phyloP scores from a whole-genome alignment of 176 grass and related monocot species.

The Calamus simplicifolius region DNA sequence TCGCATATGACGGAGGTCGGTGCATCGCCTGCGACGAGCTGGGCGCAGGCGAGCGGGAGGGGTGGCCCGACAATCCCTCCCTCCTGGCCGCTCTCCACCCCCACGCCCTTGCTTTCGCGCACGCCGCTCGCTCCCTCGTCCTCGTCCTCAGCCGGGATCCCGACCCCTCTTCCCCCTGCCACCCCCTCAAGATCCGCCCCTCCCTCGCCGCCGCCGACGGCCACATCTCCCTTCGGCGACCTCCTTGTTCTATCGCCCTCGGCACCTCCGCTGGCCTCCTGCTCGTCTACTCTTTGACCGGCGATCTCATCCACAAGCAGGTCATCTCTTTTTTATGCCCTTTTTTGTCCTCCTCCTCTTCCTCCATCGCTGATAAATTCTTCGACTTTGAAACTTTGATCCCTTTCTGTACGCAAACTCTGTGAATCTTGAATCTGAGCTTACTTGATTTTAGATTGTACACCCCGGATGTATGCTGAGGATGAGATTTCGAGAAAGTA shows the following conservation, averaged over 20 bases:
- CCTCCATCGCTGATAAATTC: background rate
- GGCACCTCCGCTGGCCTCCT: constrained; percentile 65
- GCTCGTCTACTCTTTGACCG: constrained; percentile 52
- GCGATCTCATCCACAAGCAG: constrained; percentile 89
- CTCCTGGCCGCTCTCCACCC: constrained; percentile 51
- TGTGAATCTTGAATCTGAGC: constrained; percentile 4
- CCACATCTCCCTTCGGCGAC: constrained; percentile 37
- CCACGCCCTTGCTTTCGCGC: constrained; percentile 36
- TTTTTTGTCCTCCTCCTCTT: background rate
- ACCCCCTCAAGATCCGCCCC: constrained; percentile 29
- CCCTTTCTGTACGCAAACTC: constrained; percentile 5
- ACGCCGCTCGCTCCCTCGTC: constrained; percentile 21
- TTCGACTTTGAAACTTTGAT: background rate
- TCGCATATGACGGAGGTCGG: constrained; percentile 66
- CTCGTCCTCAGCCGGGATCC: constrained; percentile 23
- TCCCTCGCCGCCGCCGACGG: constrained; percentile 45
- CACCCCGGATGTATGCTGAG: constrained; percentile 57
- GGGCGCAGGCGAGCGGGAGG: constrained; percentile 58
- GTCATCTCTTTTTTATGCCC: constrained; percentile 9
- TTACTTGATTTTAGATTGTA: constrained; percentile 47
- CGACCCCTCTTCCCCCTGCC: background rate
- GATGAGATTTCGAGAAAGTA: constrained; percentile 45
- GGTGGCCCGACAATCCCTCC: constrained; percentile 62
- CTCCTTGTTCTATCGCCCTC: constrained; percentile 23
- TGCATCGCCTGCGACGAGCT: constrained; percentile 41